Conservation (phyloP, 202 grass and related monocot genomes). For the Eragrostis tef region DNA sequence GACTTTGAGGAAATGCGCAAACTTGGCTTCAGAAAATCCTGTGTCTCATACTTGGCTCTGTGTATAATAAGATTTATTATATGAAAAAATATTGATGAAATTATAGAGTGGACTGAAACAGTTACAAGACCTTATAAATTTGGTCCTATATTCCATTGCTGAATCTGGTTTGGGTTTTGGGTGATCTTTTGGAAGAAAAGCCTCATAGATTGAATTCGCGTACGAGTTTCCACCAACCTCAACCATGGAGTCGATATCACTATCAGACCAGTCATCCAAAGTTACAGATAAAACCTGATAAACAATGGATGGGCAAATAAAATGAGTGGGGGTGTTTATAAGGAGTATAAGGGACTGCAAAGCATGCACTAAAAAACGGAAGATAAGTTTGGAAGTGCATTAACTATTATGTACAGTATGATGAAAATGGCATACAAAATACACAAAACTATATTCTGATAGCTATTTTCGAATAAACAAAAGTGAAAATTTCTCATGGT, state of each 20-base stretch:
- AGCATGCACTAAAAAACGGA: not conserved
- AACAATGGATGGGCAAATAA: constrained; percentile 35
- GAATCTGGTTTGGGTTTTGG: constrained; percentile 78
- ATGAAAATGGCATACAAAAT: constrained; percentile 6
- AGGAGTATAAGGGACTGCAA: not conserved
- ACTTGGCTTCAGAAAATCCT: constrained; percentile 98
- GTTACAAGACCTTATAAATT: constrained; percentile 83
- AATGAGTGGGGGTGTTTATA: constrained; percentile 8
- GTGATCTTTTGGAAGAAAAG: constrained; percentile 92
- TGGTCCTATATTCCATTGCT: constrained; percentile 73
- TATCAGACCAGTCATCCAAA: constrained; percentile 92
- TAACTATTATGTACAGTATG: constrained; percentile 8
- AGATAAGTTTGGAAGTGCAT: constrained; percentile 6
- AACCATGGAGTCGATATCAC: constrained; percentile 88
- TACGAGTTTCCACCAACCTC: constrained; percentile 99
- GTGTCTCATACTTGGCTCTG: constrained; percentile 89
- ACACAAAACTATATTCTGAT: not conserved
- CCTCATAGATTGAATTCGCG: constrained; percentile 99
- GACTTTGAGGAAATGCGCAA: constrained; percentile 82
- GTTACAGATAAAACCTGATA: constrained; percentile 86
- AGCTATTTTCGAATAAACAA: constrained; percentile 21
- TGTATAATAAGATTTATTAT: constrained; percentile 38
- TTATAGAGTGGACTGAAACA: constrained; percentile 27
- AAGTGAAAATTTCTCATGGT: constrained; percentile 22
- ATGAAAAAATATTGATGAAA: constrained; percentile 39